Conservation (phyloP, 176 grass and related monocot genomes). For the Hsuehochloa calcarea region DNA sequence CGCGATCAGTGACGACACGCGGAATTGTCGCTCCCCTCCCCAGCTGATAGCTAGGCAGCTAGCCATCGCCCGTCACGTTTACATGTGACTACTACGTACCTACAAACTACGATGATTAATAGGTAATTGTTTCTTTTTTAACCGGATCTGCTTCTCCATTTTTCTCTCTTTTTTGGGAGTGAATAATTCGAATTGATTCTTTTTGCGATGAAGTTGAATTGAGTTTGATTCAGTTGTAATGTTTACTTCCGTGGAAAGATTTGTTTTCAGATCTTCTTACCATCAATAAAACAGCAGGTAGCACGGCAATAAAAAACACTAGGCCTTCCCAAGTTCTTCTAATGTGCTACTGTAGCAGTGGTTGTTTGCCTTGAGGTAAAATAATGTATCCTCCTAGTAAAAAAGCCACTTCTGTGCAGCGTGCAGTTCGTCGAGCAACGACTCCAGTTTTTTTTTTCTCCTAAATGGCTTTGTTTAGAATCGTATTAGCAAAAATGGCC, state of each 20-base stretch:
- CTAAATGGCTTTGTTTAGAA: no score
- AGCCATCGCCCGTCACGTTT: background rate
- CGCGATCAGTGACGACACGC: background rate
- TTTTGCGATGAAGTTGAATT: background rate
- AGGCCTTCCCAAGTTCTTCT: no score
- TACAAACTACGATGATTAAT: background rate
- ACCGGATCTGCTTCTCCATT: background rate
- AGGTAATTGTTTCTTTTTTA: background rate
- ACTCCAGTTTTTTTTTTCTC: no score
- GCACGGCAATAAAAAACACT: no score
- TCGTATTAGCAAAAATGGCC: no score
- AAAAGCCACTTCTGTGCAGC: background rate
- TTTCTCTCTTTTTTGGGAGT: background rate
- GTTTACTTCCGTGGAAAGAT: background rate
- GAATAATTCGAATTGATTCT: background rate
- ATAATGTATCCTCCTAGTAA: no score
- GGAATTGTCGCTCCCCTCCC: background rate
- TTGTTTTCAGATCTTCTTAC: no score
- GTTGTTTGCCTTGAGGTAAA: background rate
- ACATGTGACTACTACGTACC: background rate
- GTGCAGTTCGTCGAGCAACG: no score
- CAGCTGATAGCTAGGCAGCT: background rate
- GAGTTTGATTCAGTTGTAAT: background rate
- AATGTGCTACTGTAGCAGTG: no score
- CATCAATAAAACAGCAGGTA: no score